Percentiles rank a stretch among this genome's conserved stretches.
These are phyloP conservation scores for Chenopodium album DNA, from an alignment of 148 eudicot species.

Conservation along the genomic window DNA sequence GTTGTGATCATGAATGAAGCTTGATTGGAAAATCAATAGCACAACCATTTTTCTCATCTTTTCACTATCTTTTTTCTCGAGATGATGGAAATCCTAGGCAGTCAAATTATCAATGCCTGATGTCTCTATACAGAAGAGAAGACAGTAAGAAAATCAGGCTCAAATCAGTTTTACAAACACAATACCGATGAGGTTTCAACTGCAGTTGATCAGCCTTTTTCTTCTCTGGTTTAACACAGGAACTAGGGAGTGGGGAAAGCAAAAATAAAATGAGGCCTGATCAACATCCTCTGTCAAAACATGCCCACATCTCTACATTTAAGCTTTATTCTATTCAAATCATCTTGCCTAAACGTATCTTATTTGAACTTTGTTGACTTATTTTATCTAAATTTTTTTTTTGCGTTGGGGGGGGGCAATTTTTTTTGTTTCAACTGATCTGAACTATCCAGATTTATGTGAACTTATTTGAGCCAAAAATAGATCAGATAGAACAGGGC, in stretches of 20 bases:
- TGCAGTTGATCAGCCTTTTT: background rate
- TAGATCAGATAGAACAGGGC: too few relatives aligned
- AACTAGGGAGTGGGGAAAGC: background rate
- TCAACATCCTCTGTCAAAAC: background rate
- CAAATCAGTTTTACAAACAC: background rate
- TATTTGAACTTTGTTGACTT: too few relatives aligned
- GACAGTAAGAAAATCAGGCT: background rate
- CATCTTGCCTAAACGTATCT: too few relatives aligned
- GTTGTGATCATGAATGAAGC: background rate
- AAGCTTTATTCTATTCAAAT: too few relatives aligned
- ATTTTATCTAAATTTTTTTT: too few relatives aligned
- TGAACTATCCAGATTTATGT: too few relatives aligned
- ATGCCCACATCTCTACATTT: background rate
- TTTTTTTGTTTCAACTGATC: too few relatives aligned
- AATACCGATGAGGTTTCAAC: background rate
- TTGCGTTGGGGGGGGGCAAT: too few relatives aligned
- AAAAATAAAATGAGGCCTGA: constrained; percentile 2
- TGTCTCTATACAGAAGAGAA: background rate
- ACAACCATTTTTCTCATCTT: background rate
- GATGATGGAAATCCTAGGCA: background rate
- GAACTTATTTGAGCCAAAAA: too few relatives aligned
- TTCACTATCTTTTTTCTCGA: background rate
- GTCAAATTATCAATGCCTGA: background rate
- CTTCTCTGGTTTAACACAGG: background rate
- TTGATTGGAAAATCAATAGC: background rate